phyloP scores from a whole-genome alignment of 805 yeast genomes.

The Blastobotrys parvus region DNA sequence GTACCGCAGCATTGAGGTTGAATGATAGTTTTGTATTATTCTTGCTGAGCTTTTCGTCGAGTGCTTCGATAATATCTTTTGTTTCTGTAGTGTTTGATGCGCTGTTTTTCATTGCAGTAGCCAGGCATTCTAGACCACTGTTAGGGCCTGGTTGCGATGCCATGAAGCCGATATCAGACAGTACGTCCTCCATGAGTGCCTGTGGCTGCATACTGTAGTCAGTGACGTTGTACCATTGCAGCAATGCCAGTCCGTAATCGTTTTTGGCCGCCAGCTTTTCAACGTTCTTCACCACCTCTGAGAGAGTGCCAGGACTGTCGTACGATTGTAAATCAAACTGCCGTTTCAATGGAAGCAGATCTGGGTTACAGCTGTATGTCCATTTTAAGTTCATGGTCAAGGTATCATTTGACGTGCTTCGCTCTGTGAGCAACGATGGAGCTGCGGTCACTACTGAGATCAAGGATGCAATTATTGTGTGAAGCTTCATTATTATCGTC shows the following conservation, averaged over 20 bases:
- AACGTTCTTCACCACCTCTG: background rate
- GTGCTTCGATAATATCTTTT: background rate
- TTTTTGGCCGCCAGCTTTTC: background rate
- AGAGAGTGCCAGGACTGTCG: background rate
- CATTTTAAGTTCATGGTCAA: background rate
- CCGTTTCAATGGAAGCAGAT: background rate
- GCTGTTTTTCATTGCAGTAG: background rate
- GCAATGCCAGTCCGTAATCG: background rate
- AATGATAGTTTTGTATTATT: background rate
- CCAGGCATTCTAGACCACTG: background rate
- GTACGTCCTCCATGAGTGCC: background rate
- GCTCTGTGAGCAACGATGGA: too few relatives aligned
- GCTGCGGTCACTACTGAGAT: too few relatives aligned
- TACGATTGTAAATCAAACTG: background rate
- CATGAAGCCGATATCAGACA: background rate
- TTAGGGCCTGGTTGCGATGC: background rate
- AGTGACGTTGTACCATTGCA: background rate
- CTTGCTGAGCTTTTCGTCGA: too few relatives aligned
- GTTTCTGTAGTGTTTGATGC: background rate
- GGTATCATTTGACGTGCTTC: too few relatives aligned
- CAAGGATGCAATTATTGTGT: too few relatives aligned
- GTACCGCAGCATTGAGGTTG: too few relatives aligned
- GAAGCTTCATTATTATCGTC: too few relatives aligned
- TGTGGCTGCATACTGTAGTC: background rate
- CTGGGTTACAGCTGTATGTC: background rate